These are phyloP conservation scores for Pelargonium nanum DNA, from an alignment of 345 rosid species.

Conservation along the genomic window DNA sequence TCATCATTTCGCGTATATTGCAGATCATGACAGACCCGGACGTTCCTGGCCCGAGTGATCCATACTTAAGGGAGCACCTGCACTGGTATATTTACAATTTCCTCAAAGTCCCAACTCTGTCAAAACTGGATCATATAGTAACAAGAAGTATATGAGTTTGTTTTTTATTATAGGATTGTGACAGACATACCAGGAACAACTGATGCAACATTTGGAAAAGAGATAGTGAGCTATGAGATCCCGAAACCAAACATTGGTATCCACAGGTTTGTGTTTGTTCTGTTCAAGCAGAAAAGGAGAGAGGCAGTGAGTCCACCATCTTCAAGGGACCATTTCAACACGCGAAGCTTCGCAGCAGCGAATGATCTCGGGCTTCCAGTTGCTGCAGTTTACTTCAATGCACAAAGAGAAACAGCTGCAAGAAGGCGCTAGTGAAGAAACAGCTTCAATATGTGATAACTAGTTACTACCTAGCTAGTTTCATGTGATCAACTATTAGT, in stretches of 20 bases:
- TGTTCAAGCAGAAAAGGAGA: conserved; percentile 21
- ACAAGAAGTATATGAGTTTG: too few relatives aligned
- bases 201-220: conserved; percentile 22
- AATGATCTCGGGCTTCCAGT: conserved; percentile 22
- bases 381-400: conserved; percentile 27
- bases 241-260: conserved; percentile 24
- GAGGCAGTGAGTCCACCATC: conserved; percentile 10
- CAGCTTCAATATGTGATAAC: too few relatives aligned
- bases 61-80: conserved; percentile 20
- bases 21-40: conserved; percentile 22
- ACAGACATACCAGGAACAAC: conserved; percentile 24
- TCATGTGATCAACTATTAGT: too few relatives aligned
- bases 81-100: conserved; percentile 11
- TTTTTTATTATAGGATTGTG: conserved; percentile 17
- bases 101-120: background rate
- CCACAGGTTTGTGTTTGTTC: conserved; percentile 23
- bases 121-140: too few relatives aligned
- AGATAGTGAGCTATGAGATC: conserved; percentile 21
- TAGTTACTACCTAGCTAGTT: too few relatives aligned
- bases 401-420: conserved; percentile 28
- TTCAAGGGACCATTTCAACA: conserved; percentile 15
- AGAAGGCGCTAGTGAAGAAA: conserved; percentile 14
- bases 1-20: background rate
- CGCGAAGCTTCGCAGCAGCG: conserved; percentile 14
- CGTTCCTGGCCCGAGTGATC: conserved; percentile 22